Percentiles rank a stretch among this genome's conserved stretches.
phyloP scores from a whole-genome alignment of 2,329 filamentous ascomycete genomes.

The Leptodontidium sp. region DNA sequence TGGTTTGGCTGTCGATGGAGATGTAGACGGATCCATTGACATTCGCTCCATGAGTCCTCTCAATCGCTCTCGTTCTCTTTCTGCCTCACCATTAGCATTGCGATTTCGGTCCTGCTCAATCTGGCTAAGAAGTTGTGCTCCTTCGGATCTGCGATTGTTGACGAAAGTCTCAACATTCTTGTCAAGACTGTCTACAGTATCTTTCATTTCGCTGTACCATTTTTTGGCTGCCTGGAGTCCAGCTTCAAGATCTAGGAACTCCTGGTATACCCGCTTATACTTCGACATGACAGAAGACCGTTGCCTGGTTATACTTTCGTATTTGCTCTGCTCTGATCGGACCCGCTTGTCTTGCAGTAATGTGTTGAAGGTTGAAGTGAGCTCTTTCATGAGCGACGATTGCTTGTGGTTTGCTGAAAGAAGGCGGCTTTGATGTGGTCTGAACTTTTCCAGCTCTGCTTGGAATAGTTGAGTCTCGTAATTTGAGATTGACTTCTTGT shows the following conservation, averaged over 20 bases:
- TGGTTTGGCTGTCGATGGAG: slow-evolving; percentile 52
- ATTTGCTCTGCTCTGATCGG: slow-evolving; percentile 92
- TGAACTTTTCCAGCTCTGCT: slow-evolving; percentile 96
- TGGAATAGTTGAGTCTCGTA: slow-evolving; percentile 94
- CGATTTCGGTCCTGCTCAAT: slow-evolving; percentile 60
- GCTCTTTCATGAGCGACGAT: slow-evolving; percentile 90
- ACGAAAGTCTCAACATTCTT: slow-evolving; percentile 98
- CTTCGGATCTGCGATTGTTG: slow-evolving; percentile 90
- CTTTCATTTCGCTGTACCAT: slow-evolving; percentile 96
- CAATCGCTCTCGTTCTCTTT: slow-evolving; percentile 85
- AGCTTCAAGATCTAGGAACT: slow-evolving; percentile 87
- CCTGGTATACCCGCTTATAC: slow-evolving; percentile 91
- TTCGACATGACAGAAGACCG: slow-evolving; percentile 81
- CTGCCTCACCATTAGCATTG: slow-evolving; percentile 55
- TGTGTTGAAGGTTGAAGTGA: slow-evolving; percentile 85
- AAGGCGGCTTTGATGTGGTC: slow-evolving; percentile 89
- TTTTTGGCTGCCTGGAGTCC: slow-evolving; percentile 87
- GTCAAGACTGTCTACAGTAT: slow-evolving; percentile 88
- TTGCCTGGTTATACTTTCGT: slow-evolving; percentile 86
- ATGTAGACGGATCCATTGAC: slow-evolving; percentile 75
- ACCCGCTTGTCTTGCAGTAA: slow-evolving; percentile 94
- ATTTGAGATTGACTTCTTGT: slow-evolving; percentile 95
- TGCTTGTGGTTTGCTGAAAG: slow-evolving; percentile 97
- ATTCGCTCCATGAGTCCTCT: slow-evolving; percentile 94
- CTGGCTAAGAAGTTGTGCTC: slow-evolving; percentile 84